Base-by-base conservation (phyloP, 495 filamentous ascomycete species). In the Echria macrotheca region DNA sequence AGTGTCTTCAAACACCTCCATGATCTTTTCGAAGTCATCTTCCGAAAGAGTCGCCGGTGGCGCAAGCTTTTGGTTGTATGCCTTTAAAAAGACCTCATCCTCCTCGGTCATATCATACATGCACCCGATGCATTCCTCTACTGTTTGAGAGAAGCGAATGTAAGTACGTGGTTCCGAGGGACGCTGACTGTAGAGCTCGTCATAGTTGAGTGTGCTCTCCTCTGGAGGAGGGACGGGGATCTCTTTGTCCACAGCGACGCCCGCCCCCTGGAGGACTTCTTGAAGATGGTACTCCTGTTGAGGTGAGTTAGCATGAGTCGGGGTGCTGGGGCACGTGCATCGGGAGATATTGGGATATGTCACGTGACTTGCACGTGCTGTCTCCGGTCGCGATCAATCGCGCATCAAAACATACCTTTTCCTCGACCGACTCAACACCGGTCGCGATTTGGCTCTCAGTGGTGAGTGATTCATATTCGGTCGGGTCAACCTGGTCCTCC, bases 271-370 rank as follows among this genome's bases (percentile, higher is more conserved):
- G 49, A 98, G 89, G 37, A 89, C 88, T 42, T 84, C 87, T 77
- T 98, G 93, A 53, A 98, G 78, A 85, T 98, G 93, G 74, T 93
- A 89, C 85, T 98, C 93, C 94, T 98, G 73, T 60, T 26, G 48
- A 26, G 17, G 17, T 18, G 23, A 42, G 45, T 71, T 51, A 72
- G 52, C 52, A 59, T 60, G 56, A 44, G 33, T 52, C 19, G 60
- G 64, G 64, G 63, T 46, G 37, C 41, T 52, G 42, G 58, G n/a
- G n/a, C 43, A 49, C 68, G 52, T 57, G 32, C 43, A 40, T 57
- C 59, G 39, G 21, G 49, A 39, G 44, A 26, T 1, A 17, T 32
- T 33, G 29, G 44, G n/a, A 23, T 44, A 50, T 45, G 46, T 45
- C 76, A 82, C 80, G 80, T 83, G 80, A 74, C 4, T 6, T n/a